These are phyloP conservation scores for Hymenochaete sp. DNA, from an alignment of 1,284 basidiomycete genomes.

Conservation along the genomic window DNA sequence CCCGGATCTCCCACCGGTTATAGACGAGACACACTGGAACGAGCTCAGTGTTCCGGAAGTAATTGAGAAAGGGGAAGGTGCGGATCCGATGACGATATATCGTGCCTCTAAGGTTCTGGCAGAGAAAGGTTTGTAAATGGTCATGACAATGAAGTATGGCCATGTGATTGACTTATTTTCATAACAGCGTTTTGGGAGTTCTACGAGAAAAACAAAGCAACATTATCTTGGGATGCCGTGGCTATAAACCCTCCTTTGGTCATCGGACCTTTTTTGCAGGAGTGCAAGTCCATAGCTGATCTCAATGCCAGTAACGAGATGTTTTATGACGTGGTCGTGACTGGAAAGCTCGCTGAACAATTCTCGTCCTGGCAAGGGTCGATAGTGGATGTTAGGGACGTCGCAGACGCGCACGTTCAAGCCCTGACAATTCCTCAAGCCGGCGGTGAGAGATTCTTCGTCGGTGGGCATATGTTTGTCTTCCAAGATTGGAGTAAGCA, in stretches of 20 bases:
- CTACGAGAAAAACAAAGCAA: conserved; percentile 42
- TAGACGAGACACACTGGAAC: conserved; percentile 11
- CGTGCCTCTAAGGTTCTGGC: conserved; percentile 9
- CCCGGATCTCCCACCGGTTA: no score
- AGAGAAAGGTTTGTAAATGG: neutral
- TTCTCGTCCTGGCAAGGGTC: no score
- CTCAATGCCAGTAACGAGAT: no score
- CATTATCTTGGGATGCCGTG: conserved; percentile 44
- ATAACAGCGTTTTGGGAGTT: conserved; percentile 43
- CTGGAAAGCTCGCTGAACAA: no score
- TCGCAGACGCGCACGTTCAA: conserved; percentile 37
- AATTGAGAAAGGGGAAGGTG: neutral
- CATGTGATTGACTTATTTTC: conserved; percentile 21
- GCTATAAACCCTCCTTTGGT: conserved; percentile 50
- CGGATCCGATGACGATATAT: conserved; percentile 3
- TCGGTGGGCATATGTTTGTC: conserved; percentile 24
- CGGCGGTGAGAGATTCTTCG: conserved; percentile 34
- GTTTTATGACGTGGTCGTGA: no score
- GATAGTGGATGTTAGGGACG: conserved; percentile 41
- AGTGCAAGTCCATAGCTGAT: no score
- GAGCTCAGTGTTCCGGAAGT: conserved; percentile 5
- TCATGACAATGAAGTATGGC: no score
- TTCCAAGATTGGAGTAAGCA: conserved; percentile 18
- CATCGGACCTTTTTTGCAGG: no score
- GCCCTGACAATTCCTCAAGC: conserved; percentile 34